Evolutionary conservation across 495 filamentous ascomycete genomes (phyloP).

Genomic region (Lepidopterella palustris): DNA sequence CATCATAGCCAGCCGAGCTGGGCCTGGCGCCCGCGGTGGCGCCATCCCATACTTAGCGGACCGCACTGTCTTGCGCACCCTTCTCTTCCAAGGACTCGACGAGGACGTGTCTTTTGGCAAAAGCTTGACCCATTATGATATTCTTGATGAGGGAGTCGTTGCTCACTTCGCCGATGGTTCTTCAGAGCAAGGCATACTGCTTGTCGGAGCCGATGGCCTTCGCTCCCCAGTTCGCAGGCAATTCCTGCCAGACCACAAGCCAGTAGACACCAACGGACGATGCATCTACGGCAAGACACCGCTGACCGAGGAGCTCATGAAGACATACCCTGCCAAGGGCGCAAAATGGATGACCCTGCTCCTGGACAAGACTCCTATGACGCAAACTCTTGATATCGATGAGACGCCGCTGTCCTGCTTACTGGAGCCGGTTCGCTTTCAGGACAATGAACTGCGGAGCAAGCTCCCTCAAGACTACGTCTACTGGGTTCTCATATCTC

Average conservation of each 20-base stretch:
- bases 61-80: constrained; percentile 20
- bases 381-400: constrained; percentile 16
- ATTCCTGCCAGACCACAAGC: constrained; percentile 26
- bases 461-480: constrained; percentile 30
- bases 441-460: constrained; percentile 8
- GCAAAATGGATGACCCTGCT: constrained; percentile 30
- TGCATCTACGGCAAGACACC: constrained; percentile 33
- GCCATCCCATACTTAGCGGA: constrained; percentile 16
- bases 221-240: constrained; percentile 43
- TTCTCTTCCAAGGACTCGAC: constrained; percentile 25
- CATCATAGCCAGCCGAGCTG: constrained; percentile 13
- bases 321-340: constrained; percentile 13
- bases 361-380: constrained; percentile 19
- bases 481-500: constrained; percentile 33
- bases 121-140: constrained; percentile 28
- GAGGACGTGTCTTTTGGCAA: constrained; percentile 26
- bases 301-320: constrained; percentile 26
- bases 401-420: constrained; percentile 21
- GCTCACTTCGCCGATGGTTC: constrained; percentile 49
- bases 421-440: constrained; percentile 27
- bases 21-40: constrained; percentile 4
- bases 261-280: constrained; percentile 26
- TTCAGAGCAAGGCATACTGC: constrained; percentile 41
- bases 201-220: constrained; percentile 54
- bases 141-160: constrained; percentile 34